phyloP scores from a whole-genome alignment of 192 early-diverging fungal genomes.

The Borealophlyctis nickersoniae region DNA sequence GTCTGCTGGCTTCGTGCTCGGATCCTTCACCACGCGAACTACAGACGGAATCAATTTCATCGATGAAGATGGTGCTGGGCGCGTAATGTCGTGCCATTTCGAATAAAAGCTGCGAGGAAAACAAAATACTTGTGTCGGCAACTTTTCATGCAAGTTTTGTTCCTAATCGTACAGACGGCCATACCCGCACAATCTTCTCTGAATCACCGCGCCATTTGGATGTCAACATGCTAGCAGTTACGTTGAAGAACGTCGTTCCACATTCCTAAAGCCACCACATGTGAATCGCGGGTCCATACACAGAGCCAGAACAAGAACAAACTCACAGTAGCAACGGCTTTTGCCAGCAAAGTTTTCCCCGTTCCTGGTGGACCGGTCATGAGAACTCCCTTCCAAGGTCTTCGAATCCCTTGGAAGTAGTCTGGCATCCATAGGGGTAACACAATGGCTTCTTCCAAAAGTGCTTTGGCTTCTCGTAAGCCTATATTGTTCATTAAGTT shows the following conservation, averaged over 20 bases:
- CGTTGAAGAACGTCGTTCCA: slow-evolving; percentile 64
- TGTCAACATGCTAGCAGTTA: slow-evolving; percentile 57
- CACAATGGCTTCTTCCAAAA: slow-evolving; percentile 64
- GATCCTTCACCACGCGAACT: slow-evolving; percentile 45
- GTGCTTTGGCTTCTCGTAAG: slow-evolving; percentile 52
- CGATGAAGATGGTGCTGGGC: slow-evolving; percentile 63
- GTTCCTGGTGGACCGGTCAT: slow-evolving; percentile 65
- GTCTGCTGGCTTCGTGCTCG: slow-evolving; percentile 52
- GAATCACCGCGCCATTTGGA: slow-evolving; percentile 55
- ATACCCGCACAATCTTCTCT: background rate
- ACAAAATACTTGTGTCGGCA: no score
- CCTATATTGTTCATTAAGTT: slow-evolving; percentile 20
- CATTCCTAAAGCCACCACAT: no score
- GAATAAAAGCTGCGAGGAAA: slow-evolving; percentile 45
- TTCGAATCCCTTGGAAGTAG: slow-evolving; percentile 61
- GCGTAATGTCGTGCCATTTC: slow-evolving; percentile 62
- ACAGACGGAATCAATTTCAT: slow-evolving; percentile 62
- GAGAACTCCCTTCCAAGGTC: slow-evolving; percentile 47
- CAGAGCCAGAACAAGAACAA: no score
- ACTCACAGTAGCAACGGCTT: slow-evolving; percentile 59
- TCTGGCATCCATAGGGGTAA: slow-evolving; percentile 67
- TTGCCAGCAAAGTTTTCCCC: slow-evolving; percentile 61
- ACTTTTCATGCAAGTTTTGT: no score
- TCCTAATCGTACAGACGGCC: background rate
- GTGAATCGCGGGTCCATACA: no score